phyloP scores from a whole-genome alignment of 495 filamentous ascomycete species.

The Penicillium simplicissimum region DNA sequence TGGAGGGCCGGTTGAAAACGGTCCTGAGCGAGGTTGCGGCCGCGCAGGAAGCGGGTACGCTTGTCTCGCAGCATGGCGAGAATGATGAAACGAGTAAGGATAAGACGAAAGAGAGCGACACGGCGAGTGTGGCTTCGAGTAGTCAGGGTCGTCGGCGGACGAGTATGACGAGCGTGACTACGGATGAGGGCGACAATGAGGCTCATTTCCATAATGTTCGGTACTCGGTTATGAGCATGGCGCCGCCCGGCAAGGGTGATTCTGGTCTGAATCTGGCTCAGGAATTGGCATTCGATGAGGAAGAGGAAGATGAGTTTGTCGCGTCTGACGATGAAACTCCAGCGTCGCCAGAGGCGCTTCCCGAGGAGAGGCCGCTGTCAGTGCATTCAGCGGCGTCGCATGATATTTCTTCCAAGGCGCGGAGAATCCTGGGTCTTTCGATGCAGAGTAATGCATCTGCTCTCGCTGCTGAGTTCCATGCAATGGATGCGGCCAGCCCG shows the following conservation, averaged over 20 bases:
- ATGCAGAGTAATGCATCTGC: constrained; percentile 32
- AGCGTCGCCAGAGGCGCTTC: constrained; percentile 42
- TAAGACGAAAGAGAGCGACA: constrained; percentile 62
- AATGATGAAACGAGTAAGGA: constrained; percentile 36
- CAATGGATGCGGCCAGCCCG: constrained; percentile 17
- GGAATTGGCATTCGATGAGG: constrained; percentile 82
- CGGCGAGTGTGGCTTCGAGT: constrained; percentile 72
- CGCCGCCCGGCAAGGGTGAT: constrained; percentile 56
- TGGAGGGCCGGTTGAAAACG: constrained; percentile 79
- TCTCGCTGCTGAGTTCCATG: constrained; percentile 25
- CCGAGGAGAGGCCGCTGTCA: constrained; percentile 49
- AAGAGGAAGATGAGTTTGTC: constrained; percentile 56
- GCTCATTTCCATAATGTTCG: constrained; percentile 45
- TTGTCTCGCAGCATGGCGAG: constrained; percentile 26
- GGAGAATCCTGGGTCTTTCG: constrained; percentile 51
- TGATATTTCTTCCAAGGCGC: constrained; percentile 47
- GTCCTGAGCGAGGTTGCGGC: constrained; percentile 83
- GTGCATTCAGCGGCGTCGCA: constrained; percentile 44
- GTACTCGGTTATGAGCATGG: constrained; percentile 63
- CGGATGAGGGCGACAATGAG: constrained; percentile 47
- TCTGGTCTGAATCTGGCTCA: constrained; percentile 78
- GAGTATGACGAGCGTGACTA: constrained; percentile 65
- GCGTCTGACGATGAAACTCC: constrained; percentile 34
- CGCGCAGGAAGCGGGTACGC: constrained; percentile 57
- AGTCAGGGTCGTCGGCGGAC: constrained; percentile 60